phyloP scores from a whole-genome alignment of 2,329 filamentous ascomycete species.

The Catunica adiposa region DNA sequence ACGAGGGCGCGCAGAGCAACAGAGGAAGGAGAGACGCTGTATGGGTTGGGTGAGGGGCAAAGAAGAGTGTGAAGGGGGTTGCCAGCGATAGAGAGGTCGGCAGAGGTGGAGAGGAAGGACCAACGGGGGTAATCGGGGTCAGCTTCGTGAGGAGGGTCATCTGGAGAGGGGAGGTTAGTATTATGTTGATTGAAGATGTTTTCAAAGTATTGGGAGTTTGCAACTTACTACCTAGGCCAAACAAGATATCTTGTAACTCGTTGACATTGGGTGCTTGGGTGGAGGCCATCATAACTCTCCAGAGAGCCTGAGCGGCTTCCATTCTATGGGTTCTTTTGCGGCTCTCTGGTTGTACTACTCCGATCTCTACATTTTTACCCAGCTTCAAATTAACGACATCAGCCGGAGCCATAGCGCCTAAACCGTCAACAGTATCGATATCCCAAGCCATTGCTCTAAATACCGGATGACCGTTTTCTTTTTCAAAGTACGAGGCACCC shows the following conservation, averaged over 20 bases:
- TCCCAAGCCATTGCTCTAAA: constrained; percentile 13
- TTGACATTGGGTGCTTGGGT: constrained; percentile 1
- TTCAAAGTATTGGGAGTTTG: not conserved
- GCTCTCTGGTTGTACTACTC: constrained; percentile 4
- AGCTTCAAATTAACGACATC: constrained; percentile 5
- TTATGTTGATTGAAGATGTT: no score
- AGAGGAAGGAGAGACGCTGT: constrained; percentile 5
- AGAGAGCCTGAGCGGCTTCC: constrained; percentile 8
- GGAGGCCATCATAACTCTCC: constrained; percentile 8
- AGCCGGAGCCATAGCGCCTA: constrained; percentile 10
- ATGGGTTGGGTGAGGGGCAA: not conserved
- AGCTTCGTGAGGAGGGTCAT: constrained; percentile 3
- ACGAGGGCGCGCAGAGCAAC: not conserved
- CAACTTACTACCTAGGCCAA: constrained; percentile 6
- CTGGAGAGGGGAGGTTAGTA: not conserved
- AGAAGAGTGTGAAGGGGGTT: constrained; percentile 10
- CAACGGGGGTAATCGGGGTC: constrained; percentile 10
- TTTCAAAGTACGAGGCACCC: constrained; percentile 14
- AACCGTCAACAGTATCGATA: constrained; percentile 9
- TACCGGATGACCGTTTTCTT: not conserved
- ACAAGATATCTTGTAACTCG: constrained; percentile 12
- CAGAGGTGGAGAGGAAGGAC: constrained; percentile 9
- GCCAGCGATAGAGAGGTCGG: constrained; percentile 4
- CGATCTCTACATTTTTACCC: constrained; percentile 3
- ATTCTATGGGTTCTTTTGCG: constrained; percentile 1